Percentiles rank a stretch among this genome's conserved stretches.
phyloP scores from a whole-genome alignment of 176 grass and related monocot species.

The Phoenix roebelenii region DNA sequence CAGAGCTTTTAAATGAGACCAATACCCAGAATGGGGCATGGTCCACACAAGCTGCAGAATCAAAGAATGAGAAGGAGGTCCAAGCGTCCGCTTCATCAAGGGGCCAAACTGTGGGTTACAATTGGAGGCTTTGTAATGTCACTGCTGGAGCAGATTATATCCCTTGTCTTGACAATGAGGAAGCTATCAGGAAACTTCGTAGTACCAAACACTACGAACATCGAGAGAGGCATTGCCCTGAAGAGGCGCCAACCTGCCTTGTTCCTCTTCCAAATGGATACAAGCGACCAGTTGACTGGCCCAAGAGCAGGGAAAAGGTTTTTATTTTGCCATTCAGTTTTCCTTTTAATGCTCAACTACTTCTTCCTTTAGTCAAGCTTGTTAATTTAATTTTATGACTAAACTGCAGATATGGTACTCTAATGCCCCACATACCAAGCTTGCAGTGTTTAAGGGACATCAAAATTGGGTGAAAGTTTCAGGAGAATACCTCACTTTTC shows the following conservation, averaged over 20 bases:
- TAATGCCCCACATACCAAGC: conserved; percentile 90
- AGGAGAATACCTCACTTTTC: conserved; percentile 78
- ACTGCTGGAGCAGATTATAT: conserved; percentile 62
- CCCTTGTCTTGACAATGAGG: conserved; percentile 95
- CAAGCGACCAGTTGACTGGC: conserved; percentile 61
- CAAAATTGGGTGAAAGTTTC: conserved; percentile 99
- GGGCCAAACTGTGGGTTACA: conserved; percentile 34
- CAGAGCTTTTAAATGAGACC: conserved; percentile 83
- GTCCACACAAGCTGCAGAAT: conserved; percentile 71
- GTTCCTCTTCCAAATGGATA: conserved; percentile 82
- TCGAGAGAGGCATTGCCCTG: conserved; percentile 92
- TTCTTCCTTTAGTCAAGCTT: conserved; percentile 2
- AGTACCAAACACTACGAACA: conserved; percentile 91
- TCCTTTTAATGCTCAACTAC: conserved; percentile 4
- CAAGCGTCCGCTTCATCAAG: conserved; percentile 36
- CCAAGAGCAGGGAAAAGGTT: conserved; percentile 86
- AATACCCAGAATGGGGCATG: conserved; percentile 64
- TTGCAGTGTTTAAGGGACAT: conserved; percentile 78
- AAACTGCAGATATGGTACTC: conserved; percentile 71
- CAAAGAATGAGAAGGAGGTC: conserved; percentile 69
- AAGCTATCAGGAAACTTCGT: conserved; percentile 77
- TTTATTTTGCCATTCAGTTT: conserved; percentile 16
- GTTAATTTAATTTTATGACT: too few species aligned
- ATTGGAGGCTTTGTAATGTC: conserved; percentile 81
- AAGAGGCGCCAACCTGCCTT: conserved; percentile 71